These are phyloP conservation scores for Paraconiothyrium brasiliense DNA, from an alignment of 2,329 filamentous ascomycete genomes.

Conservation along the genomic window DNA sequence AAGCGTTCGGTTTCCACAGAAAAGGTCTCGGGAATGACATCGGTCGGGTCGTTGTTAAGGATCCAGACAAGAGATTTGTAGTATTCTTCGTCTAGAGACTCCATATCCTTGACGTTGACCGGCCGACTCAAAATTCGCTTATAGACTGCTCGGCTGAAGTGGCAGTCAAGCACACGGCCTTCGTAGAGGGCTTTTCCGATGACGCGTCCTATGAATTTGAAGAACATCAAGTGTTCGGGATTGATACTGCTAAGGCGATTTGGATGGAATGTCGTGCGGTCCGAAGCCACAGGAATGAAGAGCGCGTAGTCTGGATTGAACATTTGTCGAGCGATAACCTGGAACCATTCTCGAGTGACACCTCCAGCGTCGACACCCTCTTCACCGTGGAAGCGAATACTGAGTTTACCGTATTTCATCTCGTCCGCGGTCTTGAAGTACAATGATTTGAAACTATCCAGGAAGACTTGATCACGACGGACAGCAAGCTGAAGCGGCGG, in stretches of 20 bases:
- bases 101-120: conserved; percentile 99
- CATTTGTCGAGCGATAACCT: conserved; percentile 96
- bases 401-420: conserved; percentile 99
- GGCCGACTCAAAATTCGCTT: conserved; percentile 95
- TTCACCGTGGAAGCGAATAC: conserved; percentile 95
- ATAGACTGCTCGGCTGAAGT: conserved; percentile 98
- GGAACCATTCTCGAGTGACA: conserved; percentile 99
- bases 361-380: conserved; percentile 98
- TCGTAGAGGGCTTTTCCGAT: conserved; percentile 99
- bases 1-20: conserved; percentile 94
- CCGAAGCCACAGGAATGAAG: conserved; percentile 95
- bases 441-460: conserved; percentile 97
- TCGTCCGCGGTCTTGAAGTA: conserved; percentile 97
- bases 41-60: conserved; percentile 97
- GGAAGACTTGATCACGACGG: conserved; percentile 93
- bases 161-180: conserved; percentile 93
- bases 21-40: conserved; percentile 96
- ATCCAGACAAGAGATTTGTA: conserved; percentile 99
- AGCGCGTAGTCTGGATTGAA: conserved; percentile 98
- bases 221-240: conserved; percentile 94
- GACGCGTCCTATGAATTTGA: conserved; percentile 98
- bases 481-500: conserved; percentile 86
- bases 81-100: conserved; percentile 97
- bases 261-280: conserved; percentile 98
- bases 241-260: conserved; percentile 95